Percentiles rank a stretch among this genome's conserved stretches.
Conservation (phyloP, 2,329 filamentous ascomycete species). For the Colletotrichum lentis region DNA sequence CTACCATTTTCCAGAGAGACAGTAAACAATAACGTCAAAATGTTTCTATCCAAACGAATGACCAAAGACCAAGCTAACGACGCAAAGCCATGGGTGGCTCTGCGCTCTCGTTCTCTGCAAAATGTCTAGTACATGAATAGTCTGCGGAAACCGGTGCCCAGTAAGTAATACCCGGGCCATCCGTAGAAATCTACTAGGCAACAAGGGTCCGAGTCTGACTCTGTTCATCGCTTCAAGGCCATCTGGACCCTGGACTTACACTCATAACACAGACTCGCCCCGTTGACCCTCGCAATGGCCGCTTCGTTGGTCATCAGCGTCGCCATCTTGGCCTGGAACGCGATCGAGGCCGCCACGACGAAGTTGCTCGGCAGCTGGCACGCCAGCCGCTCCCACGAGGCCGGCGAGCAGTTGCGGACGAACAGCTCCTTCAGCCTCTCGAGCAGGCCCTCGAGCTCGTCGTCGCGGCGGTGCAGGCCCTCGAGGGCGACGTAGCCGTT, state of each 20-base stretch:
- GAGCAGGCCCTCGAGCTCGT: conserved; percentile 11
- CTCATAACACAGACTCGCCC: conserved; percentile 32
- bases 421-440: conserved; percentile 19
- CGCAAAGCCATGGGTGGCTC: background rate
- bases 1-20: conserved; percentile 17
- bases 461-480: conserved; percentile 21
- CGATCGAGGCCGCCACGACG: conserved; percentile 26
- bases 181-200: background rate
- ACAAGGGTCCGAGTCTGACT: background rate
- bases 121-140: background rate
- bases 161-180: no score
- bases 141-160: no score
- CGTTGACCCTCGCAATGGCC: conserved; percentile 28
- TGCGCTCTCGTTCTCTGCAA: background rate
- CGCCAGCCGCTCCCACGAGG: conserved; percentile 21
- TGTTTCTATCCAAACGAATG: background rate
- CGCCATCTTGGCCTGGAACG: conserved; percentile 31
- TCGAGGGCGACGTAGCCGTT: conserved; percentile 25
- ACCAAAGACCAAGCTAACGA: background rate
- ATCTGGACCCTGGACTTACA: conserved; percentile 32
- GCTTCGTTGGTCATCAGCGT: conserved; percentile 26
- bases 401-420: conserved; percentile 19
- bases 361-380: conserved; percentile 18
- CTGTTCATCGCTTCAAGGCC: conserved; percentile 9
- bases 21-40: conserved; percentile 20